Percentiles rank a stretch among this genome's conserved stretches.
phyloP scores from a whole-genome alignment of 1,284 basidiomycete species.

The Abortiporus biennis region DNA sequence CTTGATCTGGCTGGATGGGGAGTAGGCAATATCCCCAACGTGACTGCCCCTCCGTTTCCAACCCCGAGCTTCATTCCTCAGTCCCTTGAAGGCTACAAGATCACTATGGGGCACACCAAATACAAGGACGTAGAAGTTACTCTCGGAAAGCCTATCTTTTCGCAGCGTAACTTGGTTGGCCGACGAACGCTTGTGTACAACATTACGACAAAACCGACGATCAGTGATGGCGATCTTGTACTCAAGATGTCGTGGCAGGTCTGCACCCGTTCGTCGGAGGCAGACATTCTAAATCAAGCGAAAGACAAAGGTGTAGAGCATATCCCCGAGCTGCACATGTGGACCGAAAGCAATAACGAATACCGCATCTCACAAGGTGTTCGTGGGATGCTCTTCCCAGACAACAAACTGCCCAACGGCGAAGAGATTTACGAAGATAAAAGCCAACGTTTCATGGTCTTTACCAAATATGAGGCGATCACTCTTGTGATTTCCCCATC shows the following conservation, averaged over 20 bases:
- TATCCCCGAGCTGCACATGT: slow-evolving; percentile 3
- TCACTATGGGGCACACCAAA: not conserved
- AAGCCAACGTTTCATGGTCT: too few relatives aligned
- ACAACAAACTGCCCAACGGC: not conserved
- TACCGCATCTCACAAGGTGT: not conserved
- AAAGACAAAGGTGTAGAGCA: slow-evolving; percentile 2
- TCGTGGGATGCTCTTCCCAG: not conserved
- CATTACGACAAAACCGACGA: not conserved
- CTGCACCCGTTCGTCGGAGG: not conserved
- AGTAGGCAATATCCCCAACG: not conserved
- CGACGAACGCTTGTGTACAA: slow-evolving; percentile 7
- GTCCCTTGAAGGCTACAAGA: not conserved
- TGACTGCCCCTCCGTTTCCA: not conserved
- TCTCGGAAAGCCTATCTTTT: slow-evolving; percentile 1
- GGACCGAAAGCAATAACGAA: too few relatives aligned
- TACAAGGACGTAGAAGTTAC: not conserved
- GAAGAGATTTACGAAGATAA: too few relatives aligned
- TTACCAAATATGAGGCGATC: slow-evolving; percentile 5
- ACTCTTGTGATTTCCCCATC: slow-evolving; percentile 1
- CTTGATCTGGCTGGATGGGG: not conserved
- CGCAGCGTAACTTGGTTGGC: slow-evolving; percentile 4
- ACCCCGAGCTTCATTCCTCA: not conserved
- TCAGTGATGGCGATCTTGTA: not conserved
- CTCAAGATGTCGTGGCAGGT: slow-evolving; percentile 3
- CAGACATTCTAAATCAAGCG: not conserved